Evolutionary conservation across 208 protist genomes (phyloP), one percentile per base, ranked within the genome.

Genomic region (Trypanosoma theileri): DNA sequence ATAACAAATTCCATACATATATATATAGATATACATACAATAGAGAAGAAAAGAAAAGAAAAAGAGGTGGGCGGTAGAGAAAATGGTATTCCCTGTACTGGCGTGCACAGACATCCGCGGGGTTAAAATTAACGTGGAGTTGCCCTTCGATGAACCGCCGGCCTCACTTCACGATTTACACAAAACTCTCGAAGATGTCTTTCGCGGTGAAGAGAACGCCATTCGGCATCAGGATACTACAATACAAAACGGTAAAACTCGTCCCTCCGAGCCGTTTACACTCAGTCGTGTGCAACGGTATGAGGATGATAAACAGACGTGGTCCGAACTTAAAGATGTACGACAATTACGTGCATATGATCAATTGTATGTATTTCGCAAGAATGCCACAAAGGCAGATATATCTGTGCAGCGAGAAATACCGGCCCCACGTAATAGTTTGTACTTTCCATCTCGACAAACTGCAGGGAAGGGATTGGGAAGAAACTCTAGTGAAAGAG

Each of bases 341-440:
- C 66, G 73, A 14, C 28, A 72, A 58, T 77, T 94, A 42, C 75
- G 77, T 24, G 73, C 75, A 4, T 89, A 90, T 71, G 88, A 94
- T 62, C 88, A 94, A 72, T 69, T 94, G 28, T 94, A 92, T 64
- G 82, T 90, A 12, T 91, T 89, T 66, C 83, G 88, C 61, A 88
- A 85, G 65, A 83, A 90, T 73, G 82, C 71, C 55, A 91, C 85
- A 42, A 84, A 79, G 64, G 77, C 76, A 10, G 88, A 93, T 70
- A 93, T 93, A 42, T 88, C 88, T 6, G 69, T 73, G 13, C 77
- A 89, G 65, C 71, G 88, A 7, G 88, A 93, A 55, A 73, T 93
- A n/a, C 88, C 88, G 16, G 64, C 73, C 10, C 88, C 88, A 22
- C 80, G 83, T 14, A 66, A 45, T 21, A 89, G 70, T 19, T 61